Evolutionary conservation across 768 basidiomycete species (phyloP), one percentile per base, ranked within the genome.

Genomic region (Tricholomella constricta): DNA sequence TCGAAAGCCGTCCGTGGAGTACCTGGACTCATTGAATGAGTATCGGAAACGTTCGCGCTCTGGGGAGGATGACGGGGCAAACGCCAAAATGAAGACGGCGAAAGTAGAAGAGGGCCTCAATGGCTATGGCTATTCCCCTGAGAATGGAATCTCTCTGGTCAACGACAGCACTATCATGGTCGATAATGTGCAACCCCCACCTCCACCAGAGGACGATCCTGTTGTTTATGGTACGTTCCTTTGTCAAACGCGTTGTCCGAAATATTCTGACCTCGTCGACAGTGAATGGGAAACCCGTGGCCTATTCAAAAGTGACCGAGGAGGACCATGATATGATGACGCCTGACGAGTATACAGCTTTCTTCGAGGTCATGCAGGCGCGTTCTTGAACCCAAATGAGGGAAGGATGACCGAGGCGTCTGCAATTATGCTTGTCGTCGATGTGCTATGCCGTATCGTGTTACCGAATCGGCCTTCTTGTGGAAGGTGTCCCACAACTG

Each of bases 321-420:
- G 95, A 94, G 59, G 88, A 95, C 65, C 88, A 94, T 62, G 94
- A 94, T 42, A 65, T 86, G 60, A 97, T 97, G 94, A 91, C 91
- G 3, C 86, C 91, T 2, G 94, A 95, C 51, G 94, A 97, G 69
- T 96, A 96, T 65, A 84, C 86, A 26, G 83, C 83, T 29, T 93
- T 82, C 71, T 92, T 86, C 64, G 83, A 89, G 60, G 75, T 91
- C 55, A 74, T 85, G 65, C 81, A 83, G 69, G 73, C 78, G 46
- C 76, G 69, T 45, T 71, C 71, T 53, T 75, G 54, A 62, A 10
- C n/a, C 31, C 44, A 10, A 40, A 9, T n/a, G 22, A n/a, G 38
- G 19, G 38, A 22, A 22, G 12, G n/a, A 17, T 37, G 14, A 19
- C 7, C 35, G 14, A 5, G 14, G 7, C 35, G 15, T 36, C n/a